Conservation (phyloP, 345 rosid species). For the Salix purpurea region DNA sequence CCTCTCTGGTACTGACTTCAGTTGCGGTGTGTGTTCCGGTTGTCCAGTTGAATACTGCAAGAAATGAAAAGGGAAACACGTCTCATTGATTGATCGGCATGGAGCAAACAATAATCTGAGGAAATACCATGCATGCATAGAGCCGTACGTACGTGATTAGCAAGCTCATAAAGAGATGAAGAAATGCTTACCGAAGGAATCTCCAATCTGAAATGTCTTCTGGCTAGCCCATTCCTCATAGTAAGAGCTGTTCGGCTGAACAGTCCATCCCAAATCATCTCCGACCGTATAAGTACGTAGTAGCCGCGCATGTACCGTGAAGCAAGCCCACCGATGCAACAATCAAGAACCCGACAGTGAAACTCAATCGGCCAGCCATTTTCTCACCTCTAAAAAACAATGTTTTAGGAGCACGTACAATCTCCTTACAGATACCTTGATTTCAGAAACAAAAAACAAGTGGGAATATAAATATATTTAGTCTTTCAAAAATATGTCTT, state of each 20-base stretch:
- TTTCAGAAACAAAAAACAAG: background rate
- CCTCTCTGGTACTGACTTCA: background rate
- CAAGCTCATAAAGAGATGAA: background rate
- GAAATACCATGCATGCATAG: no score
- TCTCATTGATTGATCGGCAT: no score
- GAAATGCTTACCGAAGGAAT: background rate
- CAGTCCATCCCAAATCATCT: constrained; percentile 16
- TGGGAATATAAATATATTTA: no score
- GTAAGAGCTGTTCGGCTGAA: constrained; percentile 17
- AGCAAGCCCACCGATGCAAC: background rate
- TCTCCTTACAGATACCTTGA: background rate
- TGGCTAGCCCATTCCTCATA: constrained; percentile 13
- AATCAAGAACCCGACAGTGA: background rate
- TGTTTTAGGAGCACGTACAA: no score
- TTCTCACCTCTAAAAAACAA: background rate
- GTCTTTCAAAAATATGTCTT: no score
- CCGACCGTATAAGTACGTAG: constrained; percentile 13
- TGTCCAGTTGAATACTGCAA: constrained; percentile 22
- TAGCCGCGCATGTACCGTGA: background rate
- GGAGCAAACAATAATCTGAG: no score
- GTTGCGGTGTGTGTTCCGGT: constrained; percentile 22
- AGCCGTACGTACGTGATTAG: background rate
- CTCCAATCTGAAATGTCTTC: constrained; percentile 14
- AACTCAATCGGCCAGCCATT: background rate
- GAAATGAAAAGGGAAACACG: background rate